Percentiles rank a stretch among this genome's conserved stretches.
phyloP scores from a whole-genome alignment of 2,329 filamentous ascomycete genomes.

The Cladosporium sp. region DNA sequence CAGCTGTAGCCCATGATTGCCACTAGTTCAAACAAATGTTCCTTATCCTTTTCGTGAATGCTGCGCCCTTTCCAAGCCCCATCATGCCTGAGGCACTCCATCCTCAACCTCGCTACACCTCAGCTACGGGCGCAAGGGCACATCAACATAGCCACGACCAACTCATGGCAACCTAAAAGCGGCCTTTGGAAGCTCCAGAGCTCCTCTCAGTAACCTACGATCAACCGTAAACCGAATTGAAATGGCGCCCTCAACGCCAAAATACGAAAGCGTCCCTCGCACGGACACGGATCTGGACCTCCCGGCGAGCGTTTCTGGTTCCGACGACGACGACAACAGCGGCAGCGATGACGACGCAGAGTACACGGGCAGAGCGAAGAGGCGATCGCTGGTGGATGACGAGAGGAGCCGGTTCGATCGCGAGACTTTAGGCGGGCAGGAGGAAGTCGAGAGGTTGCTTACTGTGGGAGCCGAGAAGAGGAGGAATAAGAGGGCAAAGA shows the following conservation, averaged over 20 bases:
- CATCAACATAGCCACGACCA: no score
- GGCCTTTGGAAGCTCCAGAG: no score
- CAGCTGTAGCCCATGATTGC: no score
- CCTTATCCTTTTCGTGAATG: no score
- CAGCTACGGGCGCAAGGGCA: no score
- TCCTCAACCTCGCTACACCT: no score
- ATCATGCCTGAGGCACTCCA: no score
- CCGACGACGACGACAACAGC: conserved; percentile 18
- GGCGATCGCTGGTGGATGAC: conserved; percentile 1
- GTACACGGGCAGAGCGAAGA: conserved; percentile 15
- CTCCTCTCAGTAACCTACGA: no score
- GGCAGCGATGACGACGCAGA: conserved; percentile 19
- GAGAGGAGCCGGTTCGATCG: conserved; percentile 25
- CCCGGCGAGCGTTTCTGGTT: conserved; percentile 10
- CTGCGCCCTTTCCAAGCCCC: no score
- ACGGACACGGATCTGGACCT: not conserved
- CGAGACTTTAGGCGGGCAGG: conserved; percentile 41
- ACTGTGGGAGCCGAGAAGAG: conserved; percentile 24
- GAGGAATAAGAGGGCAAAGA: conserved; percentile 14
- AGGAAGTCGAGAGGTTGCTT: conserved; percentile 43
- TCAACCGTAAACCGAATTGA: not conserved
- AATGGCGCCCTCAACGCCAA: conserved; percentile 5
- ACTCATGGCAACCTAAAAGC: no score
- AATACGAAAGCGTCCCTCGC: conserved; percentile 4
- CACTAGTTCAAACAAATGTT: no score